Evolutionary conservation across 257 asterid species (phyloP).

Genomic region (Salvia splendens): DNA sequence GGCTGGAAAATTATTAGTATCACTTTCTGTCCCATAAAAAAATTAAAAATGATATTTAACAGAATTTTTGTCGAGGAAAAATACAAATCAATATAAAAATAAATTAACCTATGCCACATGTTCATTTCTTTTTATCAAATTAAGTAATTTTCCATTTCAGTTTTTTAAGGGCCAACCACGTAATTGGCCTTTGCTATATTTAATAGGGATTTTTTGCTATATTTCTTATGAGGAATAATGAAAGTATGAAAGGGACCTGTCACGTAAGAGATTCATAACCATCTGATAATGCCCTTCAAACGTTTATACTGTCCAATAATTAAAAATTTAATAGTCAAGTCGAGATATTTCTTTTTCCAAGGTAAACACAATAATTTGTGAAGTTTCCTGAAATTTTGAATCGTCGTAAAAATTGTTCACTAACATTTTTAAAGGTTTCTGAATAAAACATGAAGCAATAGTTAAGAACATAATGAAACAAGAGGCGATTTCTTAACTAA

Average conservation of each 20-base stretch:
- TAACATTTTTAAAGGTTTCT: no score
- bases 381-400: no score
- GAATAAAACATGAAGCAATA: no score
- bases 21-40: neutral
- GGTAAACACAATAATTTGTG: neutral
- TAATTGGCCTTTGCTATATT: neutral
- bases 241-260: neutral
- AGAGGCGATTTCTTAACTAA: no score
- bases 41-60: slow-evolving; percentile 6
- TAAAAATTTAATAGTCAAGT: neutral
- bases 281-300: neutral
- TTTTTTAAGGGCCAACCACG: slow-evolving; percentile 4
- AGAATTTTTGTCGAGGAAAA: neutral
- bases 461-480: no score
- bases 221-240: neutral
- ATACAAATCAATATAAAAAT: no score
- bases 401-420: no score
- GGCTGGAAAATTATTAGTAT: neutral
- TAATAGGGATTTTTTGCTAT: no score
- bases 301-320: neutral
- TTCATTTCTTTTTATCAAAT: neutral
- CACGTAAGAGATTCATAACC: neutral
- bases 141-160: neutral
- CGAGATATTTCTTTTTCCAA: neutral
- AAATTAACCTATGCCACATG: neutral